phyloP scores from a whole-genome alignment of 805 yeast genomes.

The Wickerhamomyces hampshirensis region DNA sequence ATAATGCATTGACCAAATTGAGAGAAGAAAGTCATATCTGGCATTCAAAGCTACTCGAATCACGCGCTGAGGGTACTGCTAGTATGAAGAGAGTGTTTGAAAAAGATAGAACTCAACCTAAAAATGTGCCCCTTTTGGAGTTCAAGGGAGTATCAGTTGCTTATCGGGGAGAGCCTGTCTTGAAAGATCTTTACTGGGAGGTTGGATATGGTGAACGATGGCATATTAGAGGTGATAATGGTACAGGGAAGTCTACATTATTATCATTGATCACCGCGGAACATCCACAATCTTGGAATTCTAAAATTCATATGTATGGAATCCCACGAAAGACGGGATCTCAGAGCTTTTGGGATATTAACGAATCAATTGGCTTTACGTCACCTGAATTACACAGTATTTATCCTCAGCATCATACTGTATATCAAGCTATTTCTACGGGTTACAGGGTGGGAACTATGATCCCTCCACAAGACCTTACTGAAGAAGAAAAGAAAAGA shows the following conservation, averaged over 20 bases:
- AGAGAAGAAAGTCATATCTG: slow-evolving; percentile 16
- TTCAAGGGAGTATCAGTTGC: slow-evolving; percentile 59
- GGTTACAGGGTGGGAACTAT: slow-evolving; percentile 72
- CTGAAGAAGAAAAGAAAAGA: slow-evolving; percentile 30
- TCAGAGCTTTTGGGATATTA: slow-evolving; percentile 72
- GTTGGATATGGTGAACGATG: slow-evolving; percentile 72
- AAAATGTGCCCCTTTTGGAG: slow-evolving; percentile 34
- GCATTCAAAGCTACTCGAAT: slow-evolving; percentile 9
- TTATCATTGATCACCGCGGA: slow-evolving; percentile 84
- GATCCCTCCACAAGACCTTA: slow-evolving; percentile 40
- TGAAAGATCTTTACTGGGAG: slow-evolving; percentile 59
- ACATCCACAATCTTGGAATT: slow-evolving; percentile 95
- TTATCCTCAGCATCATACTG: slow-evolving; percentile 57
- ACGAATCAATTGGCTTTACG: slow-evolving; percentile 74
- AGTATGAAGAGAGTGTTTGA: slow-evolving; percentile 15
- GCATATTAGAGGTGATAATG: slow-evolving; percentile 88
- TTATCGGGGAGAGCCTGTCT: slow-evolving; percentile 57
- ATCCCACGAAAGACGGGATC: slow-evolving; percentile 68
- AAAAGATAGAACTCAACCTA: slow-evolving; percentile 5
- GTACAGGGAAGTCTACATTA: slow-evolving; percentile 90
- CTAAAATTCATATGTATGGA: slow-evolving; percentile 58
- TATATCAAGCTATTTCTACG: slow-evolving; percentile 56
- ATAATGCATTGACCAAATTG: slow-evolving; percentile 19
- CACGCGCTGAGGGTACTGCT: slow-evolving; percentile 13
- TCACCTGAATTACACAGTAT: slow-evolving; percentile 92